phyloP scores from a whole-genome alignment of 352 stramenopile species.

The Globisporangium canariense region DNA sequence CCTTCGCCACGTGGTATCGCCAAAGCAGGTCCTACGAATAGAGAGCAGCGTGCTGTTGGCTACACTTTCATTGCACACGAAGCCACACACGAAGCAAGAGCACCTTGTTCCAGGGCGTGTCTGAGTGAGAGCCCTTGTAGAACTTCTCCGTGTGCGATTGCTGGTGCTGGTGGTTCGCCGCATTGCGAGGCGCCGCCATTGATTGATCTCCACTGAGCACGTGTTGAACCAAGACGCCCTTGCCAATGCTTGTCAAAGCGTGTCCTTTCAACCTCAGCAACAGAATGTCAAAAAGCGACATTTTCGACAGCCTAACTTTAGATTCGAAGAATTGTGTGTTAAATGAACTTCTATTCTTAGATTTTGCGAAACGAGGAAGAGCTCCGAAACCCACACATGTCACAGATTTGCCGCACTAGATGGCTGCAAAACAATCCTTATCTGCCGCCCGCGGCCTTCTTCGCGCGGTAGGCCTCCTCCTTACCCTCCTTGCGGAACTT shows the following conservation, averaged over 20 bases:
- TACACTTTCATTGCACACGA: background rate
- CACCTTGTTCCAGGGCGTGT: conserved; percentile 60
- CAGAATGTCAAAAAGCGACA: background rate
- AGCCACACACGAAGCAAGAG: background rate
- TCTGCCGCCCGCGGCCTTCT: conserved; percentile 35
- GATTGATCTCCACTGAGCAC: background rate
- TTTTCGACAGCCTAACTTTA: conserved; percentile 7
- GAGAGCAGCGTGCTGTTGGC: background rate
- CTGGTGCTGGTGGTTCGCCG: background rate
- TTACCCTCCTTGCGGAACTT: conserved; percentile 85
- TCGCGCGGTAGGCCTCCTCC: conserved; percentile 50
- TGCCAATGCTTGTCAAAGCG: background rate
- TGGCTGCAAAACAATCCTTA: background rate
- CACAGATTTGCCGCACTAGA: background rate
- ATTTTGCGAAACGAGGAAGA: background rate
- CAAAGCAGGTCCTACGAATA: conserved; percentile 36
- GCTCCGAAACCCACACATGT: conserved; percentile 4
- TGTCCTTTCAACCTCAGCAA: conserved; percentile 3
- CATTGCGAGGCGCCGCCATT: conserved; percentile 3
- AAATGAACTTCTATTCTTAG: conserved; percentile 13
- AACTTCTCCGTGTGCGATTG: conserved; percentile 30
- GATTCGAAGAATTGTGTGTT: background rate
- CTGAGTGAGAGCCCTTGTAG: conserved; percentile 49
- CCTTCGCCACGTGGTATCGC: conserved; percentile 46
- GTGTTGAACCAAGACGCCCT: background rate